Evolutionary conservation across 1,284 basidiomycete genomes (phyloP), one percentile per base, ranked within the genome.

Genomic region (Sphaerobolus stellatus): DNA sequence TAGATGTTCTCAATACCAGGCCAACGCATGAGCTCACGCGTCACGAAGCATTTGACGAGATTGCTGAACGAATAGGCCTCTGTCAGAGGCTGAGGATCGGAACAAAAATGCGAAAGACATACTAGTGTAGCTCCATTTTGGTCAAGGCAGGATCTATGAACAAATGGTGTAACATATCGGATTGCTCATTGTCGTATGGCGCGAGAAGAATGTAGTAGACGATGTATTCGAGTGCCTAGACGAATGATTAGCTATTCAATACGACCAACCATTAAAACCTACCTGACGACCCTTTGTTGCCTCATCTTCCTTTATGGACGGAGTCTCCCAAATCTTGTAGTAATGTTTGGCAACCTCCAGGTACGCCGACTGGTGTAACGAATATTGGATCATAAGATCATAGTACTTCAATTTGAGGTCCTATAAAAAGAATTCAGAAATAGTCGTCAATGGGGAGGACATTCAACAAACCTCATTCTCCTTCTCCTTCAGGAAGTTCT

Each of bases 11-110:
- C 88, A 50, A 99, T 95, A n/a, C 94, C 93, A 0, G 96, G 94
- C 97, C 97, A 99, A 58, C 96, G 79, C 92, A 98, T 98, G 43
- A 99, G 78, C 67, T 99, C 97, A 40, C 86, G 87, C 2, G 94
- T 98, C 13, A 90, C 90, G 69, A 99, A 99, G 66, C 92, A 96
- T 76, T 99, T 99, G 56, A 97, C 82, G 40, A 99, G 82, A 62
- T 97, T 94, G 68, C 93, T 97, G 55, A 0, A n/a, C 20, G 50
- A 47, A 28, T 4, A 45, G 33, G 18, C 61, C 38, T 59, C 58
- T 30, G 30, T n/a, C 46, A 20, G 29, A 31, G 54, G 46, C 31
- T 13, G 43, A 41, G 8, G 33, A 27, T 46, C 5, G 6, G 34
- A 50, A 58, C 36, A n/a, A 56, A 50, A 33, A 47, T 41, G 28